phyloP scores from a whole-genome alignment of 768 basidiomycete genomes.

The Fistulinella prunicolor region DNA sequence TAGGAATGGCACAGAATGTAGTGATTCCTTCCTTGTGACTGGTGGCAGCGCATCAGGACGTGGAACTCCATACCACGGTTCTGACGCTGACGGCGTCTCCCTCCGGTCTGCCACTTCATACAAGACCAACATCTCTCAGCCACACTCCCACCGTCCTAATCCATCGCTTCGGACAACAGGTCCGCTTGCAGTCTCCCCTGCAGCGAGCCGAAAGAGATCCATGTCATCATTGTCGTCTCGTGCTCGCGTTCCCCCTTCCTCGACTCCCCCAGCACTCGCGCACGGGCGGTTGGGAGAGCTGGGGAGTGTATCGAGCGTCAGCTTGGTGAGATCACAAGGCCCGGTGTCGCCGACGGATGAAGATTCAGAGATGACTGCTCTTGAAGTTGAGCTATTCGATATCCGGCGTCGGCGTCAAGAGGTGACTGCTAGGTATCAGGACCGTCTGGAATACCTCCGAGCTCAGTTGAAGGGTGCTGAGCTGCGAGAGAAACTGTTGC shows the following conservation, averaged over 20 bases:
- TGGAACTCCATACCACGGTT: constrained; percentile 30
- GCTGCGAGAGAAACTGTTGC: constrained; percentile 76
- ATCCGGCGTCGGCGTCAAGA: constrained; percentile 68
- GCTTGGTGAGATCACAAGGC: constrained; percentile 45
- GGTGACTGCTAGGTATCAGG: constrained; percentile 69
- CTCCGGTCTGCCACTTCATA: constrained; percentile 51
- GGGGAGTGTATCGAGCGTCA: constrained; percentile 45
- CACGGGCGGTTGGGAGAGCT: constrained; percentile 31
- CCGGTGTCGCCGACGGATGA: constrained; percentile 28
- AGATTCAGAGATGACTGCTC: constrained; percentile 34
- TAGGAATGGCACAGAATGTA: constrained; percentile 25
- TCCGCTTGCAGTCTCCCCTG: constrained; percentile 25
- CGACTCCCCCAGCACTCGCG: constrained; percentile 28
- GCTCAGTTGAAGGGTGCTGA: constrained; percentile 83
- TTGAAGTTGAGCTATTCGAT: constrained; percentile 64
- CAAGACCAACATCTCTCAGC: constrained; percentile 46
- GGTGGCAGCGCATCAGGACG: constrained; percentile 27
- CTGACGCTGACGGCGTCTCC: constrained; percentile 51
- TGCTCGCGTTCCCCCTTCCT: constrained; percentile 36
- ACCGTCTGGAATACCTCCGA: constrained; percentile 73
- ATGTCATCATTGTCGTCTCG: constrained; percentile 59
- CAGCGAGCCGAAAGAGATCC: constrained; percentile 54
- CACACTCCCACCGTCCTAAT: constrained; percentile 44
- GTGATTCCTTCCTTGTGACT: constrained; percentile 23
- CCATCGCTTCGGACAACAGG: constrained; percentile 35